These are phyloP conservation scores for Oidiodendron maius DNA, from an alignment of 495 filamentous ascomycete genomes.

Conservation along the genomic window DNA sequence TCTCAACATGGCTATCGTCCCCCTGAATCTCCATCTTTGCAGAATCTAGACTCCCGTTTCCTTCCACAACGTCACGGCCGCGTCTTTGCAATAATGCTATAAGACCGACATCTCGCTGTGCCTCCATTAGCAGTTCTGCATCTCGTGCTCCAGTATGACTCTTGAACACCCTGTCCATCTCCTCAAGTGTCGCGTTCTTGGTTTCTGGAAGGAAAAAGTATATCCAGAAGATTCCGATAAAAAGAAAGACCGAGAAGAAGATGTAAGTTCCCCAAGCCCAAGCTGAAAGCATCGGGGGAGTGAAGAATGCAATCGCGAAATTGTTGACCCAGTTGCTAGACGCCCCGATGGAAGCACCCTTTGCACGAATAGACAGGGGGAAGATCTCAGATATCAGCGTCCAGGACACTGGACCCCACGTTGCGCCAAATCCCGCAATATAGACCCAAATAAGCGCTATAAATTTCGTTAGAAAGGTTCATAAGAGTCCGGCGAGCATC, in stretches of 20 bases:
- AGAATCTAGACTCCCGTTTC: too few species aligned
- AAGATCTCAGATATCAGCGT: slow-evolving; percentile 60
- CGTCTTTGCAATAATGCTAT: too few species aligned
- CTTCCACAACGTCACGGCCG: too few species aligned
- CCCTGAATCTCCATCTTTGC: too few species aligned
- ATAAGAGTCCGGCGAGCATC: slow-evolving; percentile 51
- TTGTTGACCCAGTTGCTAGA: slow-evolving; percentile 24
- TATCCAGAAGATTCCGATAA: slow-evolving; percentile 17
- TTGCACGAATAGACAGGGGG: slow-evolving; percentile 54
- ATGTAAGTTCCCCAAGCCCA: slow-evolving; percentile 23
- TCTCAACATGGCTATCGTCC: too few species aligned
- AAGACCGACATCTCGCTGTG: slow-evolving; percentile 16
- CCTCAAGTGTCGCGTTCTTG: slow-evolving; percentile 22
- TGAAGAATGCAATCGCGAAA: slow-evolving; percentile 21
- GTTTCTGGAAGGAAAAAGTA: slow-evolving; percentile 26
- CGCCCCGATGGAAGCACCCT: slow-evolving; percentile 29
- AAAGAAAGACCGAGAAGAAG: slow-evolving; percentile 23
- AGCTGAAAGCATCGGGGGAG: slow-evolving; percentile 17
- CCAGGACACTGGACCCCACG: slow-evolving; percentile 44
- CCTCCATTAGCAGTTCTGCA: slow-evolving; percentile 20
- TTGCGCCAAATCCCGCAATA: slow-evolving; percentile 42
- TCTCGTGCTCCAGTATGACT: slow-evolving; percentile 33
- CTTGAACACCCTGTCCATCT: slow-evolving; percentile 33
- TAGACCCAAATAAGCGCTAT: slow-evolving; percentile 40
- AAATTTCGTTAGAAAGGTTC: neutral